Base-by-base conservation (phyloP, 2,329 filamentous ascomycete genomes). In the Diplodia mutila region DNA sequence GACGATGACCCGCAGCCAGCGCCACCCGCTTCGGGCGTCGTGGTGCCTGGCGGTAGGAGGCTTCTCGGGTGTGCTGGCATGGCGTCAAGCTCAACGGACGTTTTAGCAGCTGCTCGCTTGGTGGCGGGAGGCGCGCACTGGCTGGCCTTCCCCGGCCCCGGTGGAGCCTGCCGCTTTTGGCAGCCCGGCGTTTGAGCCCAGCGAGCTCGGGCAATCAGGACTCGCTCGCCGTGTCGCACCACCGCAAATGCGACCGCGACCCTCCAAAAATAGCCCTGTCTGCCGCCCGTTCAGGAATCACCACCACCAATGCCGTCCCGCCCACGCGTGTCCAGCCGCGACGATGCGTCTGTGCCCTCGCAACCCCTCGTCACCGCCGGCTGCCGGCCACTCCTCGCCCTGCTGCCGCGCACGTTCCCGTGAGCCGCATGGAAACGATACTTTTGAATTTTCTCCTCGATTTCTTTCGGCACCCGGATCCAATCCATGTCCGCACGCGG, bases 191-290 rank as follows among this genome's bases (percentile, higher is more conserved):
- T n/a, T 48, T 48, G 37, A 39, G 37, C 23, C 23, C 25, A 9
- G 5, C 39, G 55, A 16, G 55, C 48, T 61, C 32, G 37, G 39
- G 7, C 54, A 34, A 59, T 42, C 32, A 37, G 34, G 54, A 59
- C 34, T 55, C 39, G 55, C 12, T 14, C 37, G 37, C 55, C 25
- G 14, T 32, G 55, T 61, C 55, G 55, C 55, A 61, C 55, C 55
- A 61, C 55, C 14, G 55, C 55, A 21, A 59, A 59, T 59, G 34
- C 54, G 42, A 27, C 55, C 25, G 16, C 23, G n/a, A 18, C 5
- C 23, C 37, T 7, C 55, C 55, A 61, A 61, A 61, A 61, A 61
- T 61, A 61, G 54, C 54, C 34, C 18, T 57, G 16, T 8, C 52
- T 8, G 29, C 34, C 53, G 18, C 29, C 53, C 25, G 42, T 48